These are phyloP conservation scores for Piloderma croceum DNA, from an alignment of 768 basidiomycete species.

Conservation along the genomic window DNA sequence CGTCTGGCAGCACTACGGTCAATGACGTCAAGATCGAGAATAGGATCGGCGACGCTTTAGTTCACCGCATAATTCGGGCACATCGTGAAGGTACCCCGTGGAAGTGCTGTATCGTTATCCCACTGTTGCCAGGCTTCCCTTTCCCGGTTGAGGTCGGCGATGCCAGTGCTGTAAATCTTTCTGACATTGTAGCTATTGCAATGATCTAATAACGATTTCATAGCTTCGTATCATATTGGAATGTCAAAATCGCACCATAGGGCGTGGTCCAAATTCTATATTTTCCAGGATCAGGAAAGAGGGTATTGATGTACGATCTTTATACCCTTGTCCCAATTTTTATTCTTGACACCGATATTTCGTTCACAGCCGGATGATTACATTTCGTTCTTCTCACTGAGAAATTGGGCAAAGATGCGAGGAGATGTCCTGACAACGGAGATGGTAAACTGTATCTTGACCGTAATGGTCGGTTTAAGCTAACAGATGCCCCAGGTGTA, in stretches of 20 bases:
- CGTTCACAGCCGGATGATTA: constrained; percentile 88
- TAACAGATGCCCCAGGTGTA: constrained; percentile 53
- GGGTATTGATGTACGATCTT: constrained; percentile 71
- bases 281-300: constrained; percentile 80
- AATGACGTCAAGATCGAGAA: constrained; percentile 88
- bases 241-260: constrained; percentile 87
- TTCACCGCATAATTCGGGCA: constrained; percentile 85
- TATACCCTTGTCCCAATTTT: constrained; percentile 1
- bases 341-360: constrained; percentile 5
- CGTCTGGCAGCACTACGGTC: constrained; percentile 58
- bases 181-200: not conserved
- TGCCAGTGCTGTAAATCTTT: constrained; percentile 72
- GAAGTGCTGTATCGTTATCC: constrained; percentile 91
- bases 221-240: constrained; percentile 93
- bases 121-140: constrained; percentile 88
- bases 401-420: constrained; percentile 91
- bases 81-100: constrained; percentile 75
- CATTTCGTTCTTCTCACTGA: constrained; percentile 83
- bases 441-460: constrained; percentile 40
- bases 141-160: constrained; percentile 91
- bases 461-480: not conserved
- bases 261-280: constrained; percentile 87
- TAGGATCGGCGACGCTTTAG: constrained; percentile 89
- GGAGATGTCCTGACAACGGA: constrained; percentile 83
- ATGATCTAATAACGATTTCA: constrained; percentile 3